phyloP scores from a whole-genome alignment of 2,329 filamentous ascomycete species.

The Aspergillus carbonarius region DNA sequence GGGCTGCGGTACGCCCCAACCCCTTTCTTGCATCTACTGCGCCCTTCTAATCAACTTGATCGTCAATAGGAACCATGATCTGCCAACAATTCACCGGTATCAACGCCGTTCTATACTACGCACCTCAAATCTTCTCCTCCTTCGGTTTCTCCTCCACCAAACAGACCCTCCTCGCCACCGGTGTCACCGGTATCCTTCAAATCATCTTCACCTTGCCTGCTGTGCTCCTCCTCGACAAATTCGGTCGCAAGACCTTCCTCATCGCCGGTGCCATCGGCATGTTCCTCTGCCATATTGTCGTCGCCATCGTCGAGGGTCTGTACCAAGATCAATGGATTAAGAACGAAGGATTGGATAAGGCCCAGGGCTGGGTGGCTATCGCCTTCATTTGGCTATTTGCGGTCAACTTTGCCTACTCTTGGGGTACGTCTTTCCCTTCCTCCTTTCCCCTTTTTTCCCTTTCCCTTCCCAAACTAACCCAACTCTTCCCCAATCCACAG shows the following conservation, averaged over 20 bases:
- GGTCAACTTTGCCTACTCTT: conserved; percentile 39
- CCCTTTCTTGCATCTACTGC: not conserved
- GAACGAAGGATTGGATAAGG: conserved; percentile 43
- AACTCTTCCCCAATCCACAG: conserved; percentile 6
- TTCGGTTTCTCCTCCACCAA: conserved; percentile 28
- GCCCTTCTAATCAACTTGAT: not conserved
- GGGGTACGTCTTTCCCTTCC: conserved; percentile 25
- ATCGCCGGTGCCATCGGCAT: conserved; percentile 62
- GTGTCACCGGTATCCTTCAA: conserved; percentile 32
- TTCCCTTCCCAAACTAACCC: not conserved
- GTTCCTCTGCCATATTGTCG: conserved; percentile 69
- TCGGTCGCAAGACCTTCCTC: conserved; percentile 39
- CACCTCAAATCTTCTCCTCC: conserved; percentile 30
- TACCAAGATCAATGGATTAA: conserved; percentile 58
- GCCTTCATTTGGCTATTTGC: conserved; percentile 62
- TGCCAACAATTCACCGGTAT: conserved; percentile 53
- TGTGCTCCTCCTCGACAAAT: conserved; percentile 38
- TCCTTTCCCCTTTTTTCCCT: not conserved
- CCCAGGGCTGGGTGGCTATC: conserved; percentile 68
- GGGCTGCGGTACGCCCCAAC: conserved; percentile 21
- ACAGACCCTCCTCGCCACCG: conserved; percentile 26
- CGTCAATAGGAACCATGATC: conserved; percentile 28
- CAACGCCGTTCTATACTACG: conserved; percentile 45
- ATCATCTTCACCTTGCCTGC: conserved; percentile 39
- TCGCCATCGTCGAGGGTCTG: conserved; percentile 51